A percentile compares a stretch with the other conserved stretches of the same genome.
Conservation (phyloP, 306 rosid genomes). For the Glycine latifolia region DNA sequence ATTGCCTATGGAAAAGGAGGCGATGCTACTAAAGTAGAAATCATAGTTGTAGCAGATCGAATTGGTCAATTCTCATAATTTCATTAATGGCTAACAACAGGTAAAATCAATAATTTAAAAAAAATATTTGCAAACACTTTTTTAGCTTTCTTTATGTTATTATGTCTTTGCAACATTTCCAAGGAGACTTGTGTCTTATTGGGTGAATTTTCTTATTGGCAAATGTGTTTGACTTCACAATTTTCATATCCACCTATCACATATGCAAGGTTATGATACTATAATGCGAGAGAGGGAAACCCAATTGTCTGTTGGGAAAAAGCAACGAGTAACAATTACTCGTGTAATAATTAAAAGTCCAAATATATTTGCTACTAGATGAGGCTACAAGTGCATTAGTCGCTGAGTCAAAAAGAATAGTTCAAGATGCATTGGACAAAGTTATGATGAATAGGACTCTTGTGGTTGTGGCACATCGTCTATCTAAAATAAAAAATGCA, state of each 20-base stretch:
- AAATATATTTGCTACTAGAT: constrained; percentile 72
- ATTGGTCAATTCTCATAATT: constrained; percentile 81
- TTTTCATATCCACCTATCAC: background rate
- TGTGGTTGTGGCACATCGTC: constrained; percentile 81
- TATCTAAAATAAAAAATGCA: constrained; percentile 86
- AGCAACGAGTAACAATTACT: constrained; percentile 85
- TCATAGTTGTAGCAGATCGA: constrained; percentile 65
- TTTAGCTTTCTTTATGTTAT: background rate
- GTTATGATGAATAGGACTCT: constrained; percentile 84
- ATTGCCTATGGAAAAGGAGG: constrained; percentile 88
- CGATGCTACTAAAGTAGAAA: constrained; percentile 78
- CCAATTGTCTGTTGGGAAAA: constrained; percentile 86
- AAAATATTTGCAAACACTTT: background rate
- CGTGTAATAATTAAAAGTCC: constrained; percentile 85
- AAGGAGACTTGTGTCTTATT: background rate
- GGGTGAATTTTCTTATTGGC: background rate
- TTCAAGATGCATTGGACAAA: constrained; percentile 84
- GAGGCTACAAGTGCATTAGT: constrained; percentile 94
- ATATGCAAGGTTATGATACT: constrained; percentile 72
- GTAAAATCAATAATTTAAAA: constrained; percentile 38
- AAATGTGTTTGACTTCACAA: constrained; percentile 22
- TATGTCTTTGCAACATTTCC: background rate
- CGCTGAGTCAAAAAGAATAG: constrained; percentile 84
- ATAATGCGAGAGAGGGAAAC: constrained; percentile 83
- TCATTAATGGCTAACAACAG: constrained; percentile 76